Conservation (phyloP, 768 basidiomycete genomes). For the Leccinellum albellum region DNA sequence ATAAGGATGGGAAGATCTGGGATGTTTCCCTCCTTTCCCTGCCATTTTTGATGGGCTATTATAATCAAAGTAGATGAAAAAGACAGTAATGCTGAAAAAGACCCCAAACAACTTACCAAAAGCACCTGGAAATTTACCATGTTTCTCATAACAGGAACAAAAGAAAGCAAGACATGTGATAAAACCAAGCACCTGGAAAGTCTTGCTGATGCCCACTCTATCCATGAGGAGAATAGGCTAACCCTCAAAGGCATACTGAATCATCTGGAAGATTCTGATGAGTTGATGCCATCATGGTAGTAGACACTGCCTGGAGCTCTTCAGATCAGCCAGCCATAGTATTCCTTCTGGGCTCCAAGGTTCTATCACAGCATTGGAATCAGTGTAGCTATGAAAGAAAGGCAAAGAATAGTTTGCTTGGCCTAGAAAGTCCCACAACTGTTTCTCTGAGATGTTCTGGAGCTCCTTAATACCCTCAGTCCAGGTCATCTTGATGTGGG, state of each 20-base stretch:
- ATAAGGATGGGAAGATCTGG: not conserved
- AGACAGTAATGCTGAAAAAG: not conserved
- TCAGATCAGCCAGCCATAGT: not conserved
- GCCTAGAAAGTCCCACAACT: not conserved
- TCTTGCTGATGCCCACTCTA: constrained; percentile 19
- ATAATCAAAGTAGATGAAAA: not conserved
- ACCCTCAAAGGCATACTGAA: not conserved
- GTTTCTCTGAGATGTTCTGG: not conserved
- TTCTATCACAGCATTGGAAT: not conserved
- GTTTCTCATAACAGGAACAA: not conserved
- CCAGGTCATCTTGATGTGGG: not conserved
- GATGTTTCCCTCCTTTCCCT: not conserved
- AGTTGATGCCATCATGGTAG: constrained; percentile 18
- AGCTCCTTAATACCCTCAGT: not conserved
- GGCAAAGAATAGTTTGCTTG: not conserved
- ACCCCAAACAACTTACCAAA: not conserved
- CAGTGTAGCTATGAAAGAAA: constrained; percentile 4
- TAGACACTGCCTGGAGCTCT: not conserved
- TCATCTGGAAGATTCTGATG: constrained; percentile 13
- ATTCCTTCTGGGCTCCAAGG: constrained; percentile 7
- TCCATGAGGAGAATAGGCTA: constrained; percentile 21
- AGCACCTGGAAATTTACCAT: not conserved
- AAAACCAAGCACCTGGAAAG: not conserved
- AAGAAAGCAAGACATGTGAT: not conserved
- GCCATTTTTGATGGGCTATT: not conserved